These are phyloP conservation scores for Colletotrichum sp. DNA, from an alignment of 2,329 filamentous ascomycete species.

Conservation along the genomic window DNA sequence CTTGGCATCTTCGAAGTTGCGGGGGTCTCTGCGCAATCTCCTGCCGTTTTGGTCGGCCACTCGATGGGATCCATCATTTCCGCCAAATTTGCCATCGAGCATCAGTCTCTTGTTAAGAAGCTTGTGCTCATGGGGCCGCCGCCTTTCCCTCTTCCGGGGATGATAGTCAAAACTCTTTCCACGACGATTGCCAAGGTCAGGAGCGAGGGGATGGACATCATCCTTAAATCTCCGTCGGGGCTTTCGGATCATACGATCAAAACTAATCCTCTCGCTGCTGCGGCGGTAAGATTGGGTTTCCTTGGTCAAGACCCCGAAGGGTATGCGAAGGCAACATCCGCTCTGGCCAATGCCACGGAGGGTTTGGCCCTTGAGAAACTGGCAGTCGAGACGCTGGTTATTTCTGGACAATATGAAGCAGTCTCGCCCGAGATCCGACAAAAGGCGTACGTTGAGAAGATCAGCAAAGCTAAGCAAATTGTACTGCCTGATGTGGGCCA, in stretches of 20 bases:
- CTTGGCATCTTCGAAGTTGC: slow-evolving; percentile 39
- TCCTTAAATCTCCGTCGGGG: slow-evolving; percentile 35
- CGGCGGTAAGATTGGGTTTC: slow-evolving; percentile 48
- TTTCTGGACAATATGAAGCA: slow-evolving; percentile 50
- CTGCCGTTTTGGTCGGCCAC: slow-evolving; percentile 52
- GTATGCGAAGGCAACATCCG: slow-evolving; percentile 59
- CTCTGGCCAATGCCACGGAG: slow-evolving; percentile 45
- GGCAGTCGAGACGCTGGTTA: slow-evolving; percentile 38
- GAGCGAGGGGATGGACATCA: slow-evolving; percentile 45
- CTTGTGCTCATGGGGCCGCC: slow-evolving; percentile 55
- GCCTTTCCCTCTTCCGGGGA: slow-evolving; percentile 44
- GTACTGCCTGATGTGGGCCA: slow-evolving; percentile 49
- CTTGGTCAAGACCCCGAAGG: slow-evolving; percentile 55
- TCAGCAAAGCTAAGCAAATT: slow-evolving; percentile 31
- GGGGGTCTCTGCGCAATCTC: slow-evolving; percentile 28
- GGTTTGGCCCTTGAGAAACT: slow-evolving; percentile 37
- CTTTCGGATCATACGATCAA: slow-evolving; percentile 39
- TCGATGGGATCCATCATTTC: slow-evolving; percentile 57
- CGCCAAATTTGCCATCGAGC: slow-evolving; percentile 40
- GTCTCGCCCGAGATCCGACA: slow-evolving; percentile 31
- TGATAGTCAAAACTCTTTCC: slow-evolving; percentile 27
- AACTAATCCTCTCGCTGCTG: slow-evolving; percentile 42
- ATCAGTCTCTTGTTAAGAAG: slow-evolving; percentile 44
- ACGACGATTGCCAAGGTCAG: slow-evolving; percentile 45
- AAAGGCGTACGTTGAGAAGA: slow-evolving; percentile 26